Percentiles rank a stretch among this genome's conserved stretches.
These are phyloP conservation scores for Aotearoamyces nothofagi DNA, from an alignment of 2,329 filamentous ascomycete genomes.

Conservation along the genomic window DNA sequence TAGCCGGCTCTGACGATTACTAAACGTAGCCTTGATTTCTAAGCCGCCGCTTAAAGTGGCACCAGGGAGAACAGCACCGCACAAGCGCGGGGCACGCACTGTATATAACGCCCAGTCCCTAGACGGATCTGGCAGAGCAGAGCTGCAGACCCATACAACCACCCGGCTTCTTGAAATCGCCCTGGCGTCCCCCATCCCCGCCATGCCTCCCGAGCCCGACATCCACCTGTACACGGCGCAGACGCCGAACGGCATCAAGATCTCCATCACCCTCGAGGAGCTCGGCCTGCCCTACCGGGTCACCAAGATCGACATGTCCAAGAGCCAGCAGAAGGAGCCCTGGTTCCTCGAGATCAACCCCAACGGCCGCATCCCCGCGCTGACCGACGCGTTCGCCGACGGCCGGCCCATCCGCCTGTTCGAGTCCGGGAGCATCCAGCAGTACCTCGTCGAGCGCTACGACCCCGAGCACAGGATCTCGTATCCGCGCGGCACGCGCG, in stretches of 20 bases:
- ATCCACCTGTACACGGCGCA: slow-evolving; percentile 40
- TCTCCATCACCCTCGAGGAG: slow-evolving; percentile 76
- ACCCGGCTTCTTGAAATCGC: not conserved
- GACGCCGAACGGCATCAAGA: slow-evolving; percentile 84
- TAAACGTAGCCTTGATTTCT: no score
- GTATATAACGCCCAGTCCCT: no score
- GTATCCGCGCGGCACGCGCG: slow-evolving; percentile 55
- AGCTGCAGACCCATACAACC: no score
- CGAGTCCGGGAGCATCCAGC: slow-evolving; percentile 70
- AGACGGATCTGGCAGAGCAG: no score
- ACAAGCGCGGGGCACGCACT: no score
- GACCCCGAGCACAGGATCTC: slow-evolving; percentile 72
- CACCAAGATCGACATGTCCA: slow-evolving; percentile 53
- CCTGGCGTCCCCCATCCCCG: slow-evolving; percentile 15
- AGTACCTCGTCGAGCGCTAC: slow-evolving; percentile 72
- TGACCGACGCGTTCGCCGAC: slow-evolving; percentile 66
- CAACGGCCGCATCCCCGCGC: slow-evolving; percentile 78
- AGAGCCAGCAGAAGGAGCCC: slow-evolving; percentile 67
- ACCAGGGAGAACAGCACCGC: no score
- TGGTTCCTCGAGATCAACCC: slow-evolving; percentile 91
- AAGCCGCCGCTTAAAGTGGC: no score
- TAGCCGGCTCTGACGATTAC: no score
- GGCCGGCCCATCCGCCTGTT: slow-evolving; percentile 63
- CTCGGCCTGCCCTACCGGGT: slow-evolving; percentile 70
- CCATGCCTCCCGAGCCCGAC: slow-evolving; percentile 24